Evolutionary conservation across 805 yeast species (phyloP), one percentile per base, ranked within the genome.

Genomic region (Candida broadrunensis): DNA sequence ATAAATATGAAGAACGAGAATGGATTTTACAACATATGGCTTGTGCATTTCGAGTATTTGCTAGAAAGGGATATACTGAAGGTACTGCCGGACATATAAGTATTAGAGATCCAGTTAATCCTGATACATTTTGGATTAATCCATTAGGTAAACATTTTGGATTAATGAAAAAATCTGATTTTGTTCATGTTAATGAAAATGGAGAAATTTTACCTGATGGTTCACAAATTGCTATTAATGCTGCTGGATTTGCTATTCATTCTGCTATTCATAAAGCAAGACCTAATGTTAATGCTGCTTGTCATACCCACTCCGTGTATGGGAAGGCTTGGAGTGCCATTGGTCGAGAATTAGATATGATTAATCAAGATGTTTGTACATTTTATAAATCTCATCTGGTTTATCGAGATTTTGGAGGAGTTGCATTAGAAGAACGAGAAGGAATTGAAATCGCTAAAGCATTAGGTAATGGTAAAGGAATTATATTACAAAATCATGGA

Each of bases 71-170:
- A 14, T 87, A 66, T 61, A 70, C 81, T 14, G 88, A 85, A 58
- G 96, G 95, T 13, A 61, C 80, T 16, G 88, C 95, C 0, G 96
- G 96, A 17, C 96, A 88, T 58, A 87, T 88, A 43, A 83, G 93
- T 7, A 75, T 88, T 11, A 75, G 93, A 50, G 96, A 88, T 55
- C 96, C 96, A 3, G 80, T 85, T 33, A 80, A 83, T 47, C 84
- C 84, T n/a, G 59, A 70, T 35, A 85, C 91, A 3, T 88, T 88
- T 60, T 88, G 96, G 96, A 85, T 88, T 58, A 88, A 88, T 63
- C 96, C 96, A 4, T 67, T 88, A 47, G 91, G 85, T n/a, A 75
- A 72, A 49, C 96, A 88, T 61, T 88, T 85, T 47, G 65, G 63
- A 13, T 47, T 67, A 35, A 60, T 68, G 35, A 63, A 58, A 35